Evolutionary conservation across 2,329 filamentous ascomycete species (phyloP), one percentile per base, ranked within the genome.

Genomic region (Alternaria ethzedia): DNA sequence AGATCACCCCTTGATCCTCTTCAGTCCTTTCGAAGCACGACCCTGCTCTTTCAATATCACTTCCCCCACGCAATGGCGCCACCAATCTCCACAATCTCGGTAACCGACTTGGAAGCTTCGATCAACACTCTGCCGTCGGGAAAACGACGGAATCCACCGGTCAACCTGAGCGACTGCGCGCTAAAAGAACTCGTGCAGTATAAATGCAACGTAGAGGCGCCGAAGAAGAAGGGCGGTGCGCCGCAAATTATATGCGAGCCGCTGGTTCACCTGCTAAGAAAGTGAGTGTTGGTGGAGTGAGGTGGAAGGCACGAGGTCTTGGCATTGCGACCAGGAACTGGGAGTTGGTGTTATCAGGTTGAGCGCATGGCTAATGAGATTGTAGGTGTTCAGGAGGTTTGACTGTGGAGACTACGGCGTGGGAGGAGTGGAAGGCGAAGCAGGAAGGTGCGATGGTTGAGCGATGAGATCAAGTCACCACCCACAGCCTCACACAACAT

Each of bases 151-250:
- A 88, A 88, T 74, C 77, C 75, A n/a, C 79, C 82, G 15, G 79
- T 88, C 63, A 80, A 86, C 30, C 80, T 90, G 6, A 75, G 80
- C 57, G 79, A 86, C 54, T 90, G 88, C 75, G 78, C 83, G 60
- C 78, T 90, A 44, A 81, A 86, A 68, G 86, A 90, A 74, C 77
- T 90, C 77, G 79, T 87, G 50, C 88, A 91, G 78, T 90, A 89
- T 73, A 84, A 84, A 25, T 91, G 89, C 78, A 84, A 88, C 72
- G 79, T 88, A 10, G 80, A 83, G 9, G 77, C 81, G 11, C 26
- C 67, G 17, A 36, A 60, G 46, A 60, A 75, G 47, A 78, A 82
- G 32, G 72, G 79, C 54, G 80, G 78, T 17, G 73, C 75, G 54
- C 80, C 82, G 4, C 78, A 80, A 3, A 78, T 86, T 25, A 75